Conservation (phyloP, 23 red algal genomes). For the Gracilaria domingensis region DNA sequence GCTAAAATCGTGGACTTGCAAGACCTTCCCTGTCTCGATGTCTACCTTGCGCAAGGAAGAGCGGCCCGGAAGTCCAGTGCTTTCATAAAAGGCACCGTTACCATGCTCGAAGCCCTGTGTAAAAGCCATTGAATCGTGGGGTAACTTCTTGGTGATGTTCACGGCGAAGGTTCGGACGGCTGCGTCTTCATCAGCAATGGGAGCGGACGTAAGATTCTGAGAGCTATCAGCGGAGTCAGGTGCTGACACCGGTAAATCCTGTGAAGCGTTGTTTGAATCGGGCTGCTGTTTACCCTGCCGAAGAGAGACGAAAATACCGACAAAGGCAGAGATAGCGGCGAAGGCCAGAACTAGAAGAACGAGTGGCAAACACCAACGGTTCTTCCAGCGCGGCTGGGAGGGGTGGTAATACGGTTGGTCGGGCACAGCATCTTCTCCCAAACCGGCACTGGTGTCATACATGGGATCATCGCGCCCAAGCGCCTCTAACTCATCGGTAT, state of each 20-base stretch:
- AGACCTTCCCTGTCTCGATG: slow-evolving; percentile 64
- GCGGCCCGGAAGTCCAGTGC: slow-evolving; percentile 65
- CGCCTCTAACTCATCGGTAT: slow-evolving; percentile 72
- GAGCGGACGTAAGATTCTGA: background rate
- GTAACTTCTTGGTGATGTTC: slow-evolving; percentile 15
- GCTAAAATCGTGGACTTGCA: slow-evolving; percentile 29
- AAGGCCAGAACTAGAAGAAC: slow-evolving; percentile 37
- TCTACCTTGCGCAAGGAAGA: slow-evolving; percentile 68
- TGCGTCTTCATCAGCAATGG: background rate
- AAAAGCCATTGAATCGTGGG: slow-evolving; percentile 76
- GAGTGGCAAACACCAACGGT: slow-evolving; percentile 37
- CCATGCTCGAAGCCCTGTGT: slow-evolving; percentile 77
- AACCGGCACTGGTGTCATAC: slow-evolving; percentile 56
- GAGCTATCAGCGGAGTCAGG: background rate
- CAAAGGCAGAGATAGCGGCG: slow-evolving; percentile 26
- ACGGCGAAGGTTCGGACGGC: background rate
- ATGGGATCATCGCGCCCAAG: slow-evolving; percentile 59
- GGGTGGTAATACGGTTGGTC: background rate
- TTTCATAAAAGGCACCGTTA: slow-evolving; percentile 68
- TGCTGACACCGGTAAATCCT: background rate
- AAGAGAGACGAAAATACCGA: slow-evolving; percentile 22
- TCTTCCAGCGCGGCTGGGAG: slow-evolving; percentile 11
- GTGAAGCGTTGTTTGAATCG: background rate
- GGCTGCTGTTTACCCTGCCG: background rate
- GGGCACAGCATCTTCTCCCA: background rate